Evolutionary conservation across 2,329 filamentous ascomycete species (phyloP), one percentile per base, ranked within the genome.

Genomic region (Dichotomopilus funicola): DNA sequence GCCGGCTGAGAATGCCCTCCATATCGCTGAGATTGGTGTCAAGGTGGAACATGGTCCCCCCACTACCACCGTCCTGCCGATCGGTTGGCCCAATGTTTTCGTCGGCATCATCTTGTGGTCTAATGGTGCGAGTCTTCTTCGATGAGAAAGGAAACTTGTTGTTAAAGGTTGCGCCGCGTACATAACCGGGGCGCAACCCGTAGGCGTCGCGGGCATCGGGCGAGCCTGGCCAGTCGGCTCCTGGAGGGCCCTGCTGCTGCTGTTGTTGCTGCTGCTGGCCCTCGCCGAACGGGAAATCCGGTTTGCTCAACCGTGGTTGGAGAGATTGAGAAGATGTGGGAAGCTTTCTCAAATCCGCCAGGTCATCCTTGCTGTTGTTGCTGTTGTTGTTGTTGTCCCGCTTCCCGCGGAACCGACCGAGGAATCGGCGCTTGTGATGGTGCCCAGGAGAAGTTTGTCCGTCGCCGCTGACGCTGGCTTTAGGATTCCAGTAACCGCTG

Each of bases 1-100:
- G 84, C 60, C 85, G 82, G 51, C 85, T 85, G 57, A 97, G 74
- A 61, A 97, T 96, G 27, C 90, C 94, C 64, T 91, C 87, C 89
- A 99, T 94, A 64, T 96, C 83, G 55, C 84, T 83, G 48, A 97
- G 79, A 67, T 97, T 88, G 1, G 89, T 95, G 69, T 97, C 92
- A 33, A 97, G 81, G 65, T 82, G 81, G 72, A 87, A 95, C 46
- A 90, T 71, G 10, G 80, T 81, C 43, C 80, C 80, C 45, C 79
- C 80, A 51, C 54, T 74, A 27, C 19, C 19, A 27, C 19, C 19
- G 48, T 67, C 65, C 19, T 71, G 65, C 63, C 78, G 80, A 57
- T 86, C 82, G 6, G 79, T 83, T 0, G 79, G 81, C 3, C 80
- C 81, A 59, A 81, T 82, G 27, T 74, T 76, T 67, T 83, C 85